phyloP scores from a whole-genome alignment of 1,139 yeast species.

The Kluyveromyces marxianus region DNA sequence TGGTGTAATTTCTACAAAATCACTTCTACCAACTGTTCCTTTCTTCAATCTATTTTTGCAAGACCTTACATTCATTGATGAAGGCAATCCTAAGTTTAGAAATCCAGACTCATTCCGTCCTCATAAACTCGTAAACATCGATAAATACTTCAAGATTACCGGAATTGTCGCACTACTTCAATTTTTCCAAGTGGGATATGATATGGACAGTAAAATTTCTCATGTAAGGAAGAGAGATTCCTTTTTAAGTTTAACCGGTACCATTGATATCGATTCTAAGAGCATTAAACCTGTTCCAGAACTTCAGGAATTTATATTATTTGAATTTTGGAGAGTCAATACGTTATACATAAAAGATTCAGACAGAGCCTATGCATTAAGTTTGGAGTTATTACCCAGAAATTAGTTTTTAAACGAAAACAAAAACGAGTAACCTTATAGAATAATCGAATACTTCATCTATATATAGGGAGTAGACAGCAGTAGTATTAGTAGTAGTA shows the following conservation, averaged over 20 bases:
- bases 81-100: conserved; percentile 72
- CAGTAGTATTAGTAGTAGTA: too few species aligned
- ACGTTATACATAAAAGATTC: conserved; percentile 52
- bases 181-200: conserved; percentile 62
- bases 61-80: conserved; percentile 80
- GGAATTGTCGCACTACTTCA: conserved; percentile 73
- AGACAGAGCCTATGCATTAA: conserved; percentile 67
- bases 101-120: conserved; percentile 49
- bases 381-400: conserved; percentile 36
- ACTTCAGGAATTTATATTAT: conserved; percentile 53
- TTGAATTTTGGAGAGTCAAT: conserved; percentile 64
- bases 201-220: conserved; percentile 13
- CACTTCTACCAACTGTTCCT: conserved; percentile 70
- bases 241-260: conserved; percentile 28
- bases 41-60: conserved; percentile 77
- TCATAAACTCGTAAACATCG: conserved; percentile 55
- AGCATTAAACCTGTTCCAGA: conserved; percentile 25
- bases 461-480: too few species aligned
- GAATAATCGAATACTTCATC: neutral
- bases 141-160: conserved; percentile 70
- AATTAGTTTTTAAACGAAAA: neutral
- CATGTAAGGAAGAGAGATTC: conserved; percentile 24
- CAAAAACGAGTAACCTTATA: neutral
- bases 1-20: conserved; percentile 39
- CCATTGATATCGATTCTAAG: conserved; percentile 23